A percentile compares a stretch with the other conserved stretches of the same genome.
These are phyloP conservation scores for Lactarius akahatsu DNA, from an alignment of 768 basidiomycete species.

Conservation along the genomic window DNA sequence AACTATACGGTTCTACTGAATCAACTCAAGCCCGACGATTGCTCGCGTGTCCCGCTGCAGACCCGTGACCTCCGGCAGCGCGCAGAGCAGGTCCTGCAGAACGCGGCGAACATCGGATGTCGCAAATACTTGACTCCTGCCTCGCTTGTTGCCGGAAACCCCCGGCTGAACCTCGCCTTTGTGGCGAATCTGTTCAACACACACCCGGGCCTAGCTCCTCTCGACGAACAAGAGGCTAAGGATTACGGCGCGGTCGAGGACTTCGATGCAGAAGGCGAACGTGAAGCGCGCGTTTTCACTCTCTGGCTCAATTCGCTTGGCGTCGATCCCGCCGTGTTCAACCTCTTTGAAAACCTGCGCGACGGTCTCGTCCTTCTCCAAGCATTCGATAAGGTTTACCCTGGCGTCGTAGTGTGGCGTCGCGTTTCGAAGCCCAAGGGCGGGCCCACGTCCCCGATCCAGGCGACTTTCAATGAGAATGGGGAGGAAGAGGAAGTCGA, in stretches of 20 bases:
- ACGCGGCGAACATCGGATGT: constrained; percentile 91
- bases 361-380: constrained; percentile 91
- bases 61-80: constrained; percentile 78
- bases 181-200: constrained; percentile 99
- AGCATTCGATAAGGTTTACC: constrained; percentile 94
- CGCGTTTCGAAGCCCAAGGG: constrained; percentile 92
- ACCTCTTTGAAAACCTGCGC: constrained; percentile 93
- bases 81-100: constrained; percentile 93
- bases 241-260: constrained; percentile 89
- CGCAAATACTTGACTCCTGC: constrained; percentile 93
- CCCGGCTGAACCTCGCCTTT: constrained; percentile 95
- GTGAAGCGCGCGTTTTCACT: constrained; percentile 96
- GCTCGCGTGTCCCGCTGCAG: constrained; percentile 87
- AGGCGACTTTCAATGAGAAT: constrained; percentile 34
- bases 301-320: constrained; percentile 98
- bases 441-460: constrained; percentile 45
- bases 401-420: constrained; percentile 92
- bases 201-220: constrained; percentile 88
- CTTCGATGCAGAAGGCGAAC: constrained; percentile 98
- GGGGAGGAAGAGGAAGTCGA: constrained; percentile 76
- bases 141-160: constrained; percentile 91
- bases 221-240: constrained; percentile 92
- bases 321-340: constrained; percentile 95
- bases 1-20: constrained; percentile 96
- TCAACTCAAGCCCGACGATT: constrained; percentile 92